These are phyloP conservation scores for Hyphodiscus hymeniophilus DNA, from an alignment of 495 filamentous ascomycete species.

Conservation along the genomic window DNA sequence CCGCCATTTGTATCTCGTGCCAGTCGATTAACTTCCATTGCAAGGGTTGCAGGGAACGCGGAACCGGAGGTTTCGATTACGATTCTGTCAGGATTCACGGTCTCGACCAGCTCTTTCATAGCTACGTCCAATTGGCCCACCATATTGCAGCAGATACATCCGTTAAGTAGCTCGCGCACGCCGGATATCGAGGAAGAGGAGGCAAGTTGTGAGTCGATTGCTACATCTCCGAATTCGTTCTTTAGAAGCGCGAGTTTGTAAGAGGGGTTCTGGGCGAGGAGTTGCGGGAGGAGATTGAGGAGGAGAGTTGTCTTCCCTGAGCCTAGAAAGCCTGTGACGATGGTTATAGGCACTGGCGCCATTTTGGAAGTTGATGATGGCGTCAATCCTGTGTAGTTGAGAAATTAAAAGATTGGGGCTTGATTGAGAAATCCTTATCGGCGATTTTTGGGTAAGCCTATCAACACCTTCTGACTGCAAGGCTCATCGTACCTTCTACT, in stretches of 20 bases:
- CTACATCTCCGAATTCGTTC: constrained; percentile 95
- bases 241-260: constrained; percentile 93
- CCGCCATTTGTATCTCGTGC: constrained; percentile 48
- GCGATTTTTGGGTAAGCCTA: no score
- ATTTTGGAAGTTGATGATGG: constrained; percentile 24
- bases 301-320: constrained; percentile 92
- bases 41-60: constrained; percentile 82
- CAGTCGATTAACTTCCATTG: constrained; percentile 88
- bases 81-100: constrained; percentile 67
- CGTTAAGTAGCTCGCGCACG: constrained; percentile 84
- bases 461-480: no score
- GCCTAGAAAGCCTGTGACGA: constrained; percentile 90
- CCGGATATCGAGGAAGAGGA: constrained; percentile 74
- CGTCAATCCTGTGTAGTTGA: constrained; percentile 1
- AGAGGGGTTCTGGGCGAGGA: constrained; percentile 49
- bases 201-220: constrained; percentile 86
- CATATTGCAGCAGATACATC: constrained; percentile 97
- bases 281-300: constrained; percentile 80
- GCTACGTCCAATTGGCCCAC: constrained; percentile 83
- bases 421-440: background rate
- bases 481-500: no score
- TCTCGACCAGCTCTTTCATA: constrained; percentile 56
- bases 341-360: constrained; percentile 79
- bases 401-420: no score
- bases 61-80: constrained; percentile 86